These are phyloP conservation scores for Priceomyces haplophilus DNA, from an alignment of 805 yeast genomes.

Conservation along the genomic window DNA sequence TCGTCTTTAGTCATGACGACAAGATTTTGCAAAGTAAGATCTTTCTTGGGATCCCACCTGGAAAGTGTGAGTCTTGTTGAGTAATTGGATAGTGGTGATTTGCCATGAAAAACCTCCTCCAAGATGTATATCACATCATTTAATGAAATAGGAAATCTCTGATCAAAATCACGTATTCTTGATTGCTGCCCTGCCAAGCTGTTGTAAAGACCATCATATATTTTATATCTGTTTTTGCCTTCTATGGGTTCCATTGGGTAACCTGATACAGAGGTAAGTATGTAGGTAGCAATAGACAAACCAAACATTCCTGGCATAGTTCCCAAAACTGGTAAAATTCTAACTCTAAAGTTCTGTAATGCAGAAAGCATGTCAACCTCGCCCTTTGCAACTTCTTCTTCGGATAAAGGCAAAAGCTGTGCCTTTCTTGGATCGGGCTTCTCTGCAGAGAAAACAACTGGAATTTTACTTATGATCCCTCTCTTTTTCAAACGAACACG, in stretches of 20 bases:
- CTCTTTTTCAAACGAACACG: conserved; percentile 77
- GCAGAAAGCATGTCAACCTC: conserved; percentile 85
- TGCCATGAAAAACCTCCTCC: conserved; percentile 92
- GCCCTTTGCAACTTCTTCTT: conserved; percentile 76
- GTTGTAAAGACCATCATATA: conserved; percentile 80
- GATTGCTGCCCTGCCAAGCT: conserved; percentile 84
- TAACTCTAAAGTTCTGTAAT: conserved; percentile 82
- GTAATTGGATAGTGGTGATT: conserved; percentile 80
- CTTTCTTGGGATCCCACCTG: conserved; percentile 74
- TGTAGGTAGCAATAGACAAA: conserved; percentile 78
- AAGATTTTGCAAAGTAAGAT: conserved; percentile 69
- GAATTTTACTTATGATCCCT: conserved; percentile 74
- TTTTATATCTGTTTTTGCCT: conserved; percentile 81
- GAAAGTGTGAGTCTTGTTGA: conserved; percentile 78
- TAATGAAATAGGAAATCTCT: conserved; percentile 69
- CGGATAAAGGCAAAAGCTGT: conserved; percentile 76
- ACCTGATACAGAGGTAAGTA: conserved; percentile 76
- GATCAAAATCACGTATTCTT: conserved; percentile 69
- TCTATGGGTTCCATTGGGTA: conserved; percentile 90
- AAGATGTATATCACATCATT: conserved; percentile 76
- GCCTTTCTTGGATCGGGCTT: conserved; percentile 97
- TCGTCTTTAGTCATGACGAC: conserved; percentile 89
- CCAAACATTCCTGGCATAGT: conserved; percentile 98
- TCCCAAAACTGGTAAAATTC: conserved; percentile 93
- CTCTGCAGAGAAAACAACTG: conserved; percentile 90